Base-by-base conservation (phyloP, 306 rosid genomes). In the Begonia peltatifolia region DNA sequence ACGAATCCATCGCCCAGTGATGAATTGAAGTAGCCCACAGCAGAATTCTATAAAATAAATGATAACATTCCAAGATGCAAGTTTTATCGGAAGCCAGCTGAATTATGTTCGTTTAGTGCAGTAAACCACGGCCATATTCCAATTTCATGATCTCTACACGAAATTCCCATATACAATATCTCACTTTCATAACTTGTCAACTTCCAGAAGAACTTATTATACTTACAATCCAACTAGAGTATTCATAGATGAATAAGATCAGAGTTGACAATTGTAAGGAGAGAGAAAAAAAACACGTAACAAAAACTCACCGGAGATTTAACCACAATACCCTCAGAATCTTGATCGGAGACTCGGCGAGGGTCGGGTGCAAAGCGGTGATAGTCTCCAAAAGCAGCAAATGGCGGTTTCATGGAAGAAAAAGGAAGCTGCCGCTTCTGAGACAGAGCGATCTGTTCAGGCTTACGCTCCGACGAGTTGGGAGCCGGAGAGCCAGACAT, bases 371-470 rank as follows among this genome's bases (percentile, higher is more conserved):
- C 60, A 61, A 90, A 90, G 49, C 85, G 80, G 63, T 90, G 94
- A 44, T 90, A 90, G 68, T 85, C 94, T 0, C 67, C 84, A 15
- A 84, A 63, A 59, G 86, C 71, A 3, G 72, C 67, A 59, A 90
- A 90, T 11, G 87, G 87, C 9, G 97, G 94, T 54, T 76, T 90
- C 77, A 76, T 63, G 36, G 86, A 57, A 5, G 94, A 65, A 42
- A 85, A 85, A 0, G 90, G 94, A 16, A 83, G 84, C 77, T 84
- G 93, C 2, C 83, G 87, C 53, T 69, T 79, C 66, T 76, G 70
- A 14, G 87, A 68, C 62, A 71, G 87, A 68, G 63, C 70, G 87
- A 79, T 79, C 87, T 71, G 81, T 35, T 71, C 76, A 1, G 80
- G 52, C 5, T 70, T 66, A 50, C 63, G 81, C 9, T 69, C 46